These are phyloP conservation scores for Rhizophagus prolifer DNA, from an alignment of 192 early-diverging fungal species.

Conservation along the genomic window DNA sequence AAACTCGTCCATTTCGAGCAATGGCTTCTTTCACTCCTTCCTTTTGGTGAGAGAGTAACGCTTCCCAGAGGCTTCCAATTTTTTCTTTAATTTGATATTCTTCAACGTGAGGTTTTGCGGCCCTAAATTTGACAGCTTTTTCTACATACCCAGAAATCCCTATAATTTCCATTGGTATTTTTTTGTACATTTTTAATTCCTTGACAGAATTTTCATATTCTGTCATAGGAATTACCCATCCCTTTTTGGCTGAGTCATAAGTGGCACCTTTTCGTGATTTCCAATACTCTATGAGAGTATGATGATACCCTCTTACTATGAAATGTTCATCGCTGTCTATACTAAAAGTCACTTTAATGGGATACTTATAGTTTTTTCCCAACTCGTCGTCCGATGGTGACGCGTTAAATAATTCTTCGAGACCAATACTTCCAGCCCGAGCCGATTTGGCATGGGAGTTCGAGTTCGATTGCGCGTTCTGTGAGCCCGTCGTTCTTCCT, in stretches of 20 bases:
- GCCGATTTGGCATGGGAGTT: neutral
- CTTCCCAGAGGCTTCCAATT: conserved; percentile 24
- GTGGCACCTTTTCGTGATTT: neutral
- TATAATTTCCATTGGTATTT: neutral
- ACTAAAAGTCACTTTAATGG: neutral
- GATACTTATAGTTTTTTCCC: neutral
- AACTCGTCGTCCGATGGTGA: neutral
- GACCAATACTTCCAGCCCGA: neutral
- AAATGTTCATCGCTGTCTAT: neutral
- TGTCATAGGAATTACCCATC: neutral
- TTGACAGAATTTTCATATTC: neutral
- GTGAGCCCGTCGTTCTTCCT: neutral
- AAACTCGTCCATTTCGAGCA: conserved; percentile 34
- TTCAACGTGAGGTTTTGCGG: neutral
- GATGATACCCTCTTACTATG: neutral
- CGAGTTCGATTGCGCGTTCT: neutral
- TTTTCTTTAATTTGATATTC: conserved; percentile 1
- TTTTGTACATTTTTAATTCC: neutral
- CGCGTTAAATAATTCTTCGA: neutral
- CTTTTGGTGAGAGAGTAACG: conserved; percentile 38
- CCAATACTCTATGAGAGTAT: neutral
- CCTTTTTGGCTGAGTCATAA: neutral
- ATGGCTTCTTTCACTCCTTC: conserved; percentile 38
- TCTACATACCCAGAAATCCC: neutral
- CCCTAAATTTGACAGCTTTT: neutral